Conservation (phyloP, 2,329 filamentous ascomycete species). For the Ascomycota sp. region DNA sequence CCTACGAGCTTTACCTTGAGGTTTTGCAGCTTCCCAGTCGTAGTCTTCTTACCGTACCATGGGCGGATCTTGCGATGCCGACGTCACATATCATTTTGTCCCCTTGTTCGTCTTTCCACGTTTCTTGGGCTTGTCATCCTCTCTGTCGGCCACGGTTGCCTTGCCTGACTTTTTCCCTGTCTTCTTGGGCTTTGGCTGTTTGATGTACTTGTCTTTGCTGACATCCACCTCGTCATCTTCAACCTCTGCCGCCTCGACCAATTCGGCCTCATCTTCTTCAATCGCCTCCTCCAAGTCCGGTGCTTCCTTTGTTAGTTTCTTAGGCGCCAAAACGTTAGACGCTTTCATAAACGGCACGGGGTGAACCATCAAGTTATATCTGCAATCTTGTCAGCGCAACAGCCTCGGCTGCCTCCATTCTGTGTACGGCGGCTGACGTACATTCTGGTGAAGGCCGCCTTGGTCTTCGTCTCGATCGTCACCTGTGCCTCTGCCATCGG, state of each 20-base stretch:
- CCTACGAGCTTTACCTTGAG: too few species aligned
- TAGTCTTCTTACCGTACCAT: too few species aligned
- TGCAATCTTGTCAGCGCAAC: conserved; percentile 12
- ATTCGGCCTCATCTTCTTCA: conserved; percentile 62
- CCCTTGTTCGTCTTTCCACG: conserved; percentile 24
- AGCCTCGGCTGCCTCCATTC: too few species aligned
- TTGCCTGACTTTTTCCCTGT: conserved; percentile 21
- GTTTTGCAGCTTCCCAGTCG: too few species aligned
- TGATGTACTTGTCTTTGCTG: conserved; percentile 92
- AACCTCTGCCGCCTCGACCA: conserved; percentile 33
- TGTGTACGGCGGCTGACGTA: conserved; percentile 26
- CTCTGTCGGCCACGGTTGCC: conserved; percentile 28
- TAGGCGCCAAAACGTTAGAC: conserved; percentile 51
- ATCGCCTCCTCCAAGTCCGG: conserved; percentile 94
- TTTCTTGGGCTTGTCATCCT: conserved; percentile 32
- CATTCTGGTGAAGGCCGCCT: conserved; percentile 72
- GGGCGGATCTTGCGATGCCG: too few species aligned
- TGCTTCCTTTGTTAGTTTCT: conserved; percentile 50
- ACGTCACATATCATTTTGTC: conserved; percentile 15
- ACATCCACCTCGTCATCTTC: conserved; percentile 64
- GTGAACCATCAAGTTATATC: conserved; percentile 72
- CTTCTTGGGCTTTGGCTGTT: conserved; percentile 59
- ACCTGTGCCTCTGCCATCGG: conserved; percentile 56
- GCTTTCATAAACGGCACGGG: conserved; percentile 95
- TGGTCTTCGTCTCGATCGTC: conserved; percentile 68